Base-by-base conservation (phyloP, 2,329 filamentous ascomycete genomes). In the Emericellopsis cladophorae region DNA sequence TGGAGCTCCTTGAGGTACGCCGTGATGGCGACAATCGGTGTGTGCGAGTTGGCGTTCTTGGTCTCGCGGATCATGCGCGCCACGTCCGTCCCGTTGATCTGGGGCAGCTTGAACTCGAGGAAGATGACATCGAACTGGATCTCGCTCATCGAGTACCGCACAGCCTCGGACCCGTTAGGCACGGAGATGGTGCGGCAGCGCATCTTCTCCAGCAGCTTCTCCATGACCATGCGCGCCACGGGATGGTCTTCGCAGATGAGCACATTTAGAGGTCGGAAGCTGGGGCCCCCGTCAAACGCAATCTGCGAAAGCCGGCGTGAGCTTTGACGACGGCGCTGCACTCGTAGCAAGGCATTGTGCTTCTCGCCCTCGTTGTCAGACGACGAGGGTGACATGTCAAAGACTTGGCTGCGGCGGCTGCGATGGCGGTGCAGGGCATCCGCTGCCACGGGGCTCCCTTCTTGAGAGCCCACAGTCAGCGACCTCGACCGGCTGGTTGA, bases 51-150 rank as follows among this genome's bases (percentile, higher is more conserved):
- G 44, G 86, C 79, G 57, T 95, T 95, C 65, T 90, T 92, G 1
- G 90, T 95, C 56, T 96, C 90, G 37, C 92, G 81, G 49, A 98
- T 88, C 92, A 98, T 98, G 29, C 92, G 83, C 39, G 92, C 90
- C 42, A 98, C 86, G 56, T 98, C 92, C 11, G 87, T 84, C 21
- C 92, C 92, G 51, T 88, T 96, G 54, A 96, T 88, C 54, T 94
- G 87, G 9, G 92, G 90, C 36, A 98, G 68, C 57, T 90, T 93
- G 65, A 88, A 95, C 61, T 98, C 92, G 60, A 95, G 90, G 69
- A 98, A 92, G 57, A 98, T 95, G 51, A 95, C 87, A 61, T 98
- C 92, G 55, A 96, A 98, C 55, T 96, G 94, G 56, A 98, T 90
- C 56, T 96, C 90, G 54, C 90, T 90, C 70, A 94, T 85, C 23